Percentiles rank a stretch among this genome's conserved stretches.
Conservation (phyloP, 202 grass and related monocot genomes). For the Cymbopogon flexuosus region DNA sequence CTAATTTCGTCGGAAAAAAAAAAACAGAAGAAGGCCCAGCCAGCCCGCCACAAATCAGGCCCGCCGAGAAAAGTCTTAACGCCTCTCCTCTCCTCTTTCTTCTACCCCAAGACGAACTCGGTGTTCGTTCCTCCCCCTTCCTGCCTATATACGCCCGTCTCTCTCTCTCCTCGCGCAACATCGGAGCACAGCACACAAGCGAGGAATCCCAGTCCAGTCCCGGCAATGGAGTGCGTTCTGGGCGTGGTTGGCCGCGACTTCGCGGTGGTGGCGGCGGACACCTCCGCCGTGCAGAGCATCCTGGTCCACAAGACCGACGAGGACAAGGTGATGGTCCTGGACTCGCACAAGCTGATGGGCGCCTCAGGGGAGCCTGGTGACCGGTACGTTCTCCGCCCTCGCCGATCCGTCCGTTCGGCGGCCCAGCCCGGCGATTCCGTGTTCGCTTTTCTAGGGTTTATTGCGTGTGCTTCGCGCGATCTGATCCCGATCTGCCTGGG, state of each 20-base stretch:
- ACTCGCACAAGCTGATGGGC: constrained; percentile 96
- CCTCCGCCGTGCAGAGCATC: constrained; percentile 87
- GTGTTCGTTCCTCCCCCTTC: background rate
- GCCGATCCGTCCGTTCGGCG: background rate
- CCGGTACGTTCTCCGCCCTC: constrained; percentile 34
- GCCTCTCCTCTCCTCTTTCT: constrained; percentile 1
- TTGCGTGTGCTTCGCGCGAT: background rate
- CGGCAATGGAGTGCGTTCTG: constrained; percentile 81
- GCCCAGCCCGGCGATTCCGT: background rate
- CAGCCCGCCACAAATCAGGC: background rate
- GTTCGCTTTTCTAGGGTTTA: background rate
- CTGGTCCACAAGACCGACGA: constrained; percentile 96
- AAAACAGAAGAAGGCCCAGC: background rate
- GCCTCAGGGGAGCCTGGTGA: constrained; percentile 92
- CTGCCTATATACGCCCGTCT: background rate
- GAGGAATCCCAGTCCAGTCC: background rate
- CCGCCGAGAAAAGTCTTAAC: background rate
- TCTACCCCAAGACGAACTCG: constrained; percentile 19
- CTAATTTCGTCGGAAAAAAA: too few species aligned
- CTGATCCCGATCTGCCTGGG: constrained; percentile 32
- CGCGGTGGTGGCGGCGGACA: constrained; percentile 82
- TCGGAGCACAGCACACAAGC: background rate
- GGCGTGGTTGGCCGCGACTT: constrained; percentile 83
- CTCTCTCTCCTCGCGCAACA: background rate
- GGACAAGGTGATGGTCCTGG: constrained; percentile 98